Evolutionary conservation across 768 basidiomycete species (phyloP).

Genomic region (Lepiota venenata): DNA sequence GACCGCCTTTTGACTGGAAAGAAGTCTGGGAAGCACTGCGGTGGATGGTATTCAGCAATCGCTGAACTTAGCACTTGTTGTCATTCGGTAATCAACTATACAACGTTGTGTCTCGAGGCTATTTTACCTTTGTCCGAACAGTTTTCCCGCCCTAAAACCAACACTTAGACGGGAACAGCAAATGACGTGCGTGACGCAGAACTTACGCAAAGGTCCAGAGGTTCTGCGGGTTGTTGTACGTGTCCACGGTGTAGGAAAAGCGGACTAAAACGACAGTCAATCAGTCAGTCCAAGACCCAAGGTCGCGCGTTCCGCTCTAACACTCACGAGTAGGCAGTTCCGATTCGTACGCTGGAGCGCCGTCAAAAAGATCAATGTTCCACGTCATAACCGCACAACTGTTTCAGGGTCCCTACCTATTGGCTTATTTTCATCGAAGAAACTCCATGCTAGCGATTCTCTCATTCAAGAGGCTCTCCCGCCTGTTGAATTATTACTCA

Average conservation of each 20-base stretch:
- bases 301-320: background rate
- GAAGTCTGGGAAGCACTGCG: conserved; percentile 41
- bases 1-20: conserved; percentile 14
- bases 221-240: conserved; percentile 62
- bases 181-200: background rate
- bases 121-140: background rate
- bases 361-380: background rate
- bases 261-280: conserved; percentile 33
- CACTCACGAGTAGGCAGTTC: conserved; percentile 34
- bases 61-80: conserved; percentile 29
- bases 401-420: conserved; percentile 27
- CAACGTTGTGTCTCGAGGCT: conserved; percentile 20
- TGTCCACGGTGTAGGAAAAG: conserved; percentile 58
- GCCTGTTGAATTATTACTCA: conserved; percentile 11
- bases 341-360: conserved; percentile 35
- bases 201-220: conserved; percentile 57
- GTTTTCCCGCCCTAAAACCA: background rate
- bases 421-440: conserved; percentile 34
- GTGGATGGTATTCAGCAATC: conserved; percentile 50
- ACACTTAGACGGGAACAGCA: background rate
- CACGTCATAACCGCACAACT: background rate
- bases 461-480: background rate
- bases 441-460: conserved; percentile 32
- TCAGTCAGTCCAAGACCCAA: background rate
- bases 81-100: conserved; percentile 36